phyloP scores from a whole-genome alignment of 345 rosid species.

The Passiflora organensis region DNA sequence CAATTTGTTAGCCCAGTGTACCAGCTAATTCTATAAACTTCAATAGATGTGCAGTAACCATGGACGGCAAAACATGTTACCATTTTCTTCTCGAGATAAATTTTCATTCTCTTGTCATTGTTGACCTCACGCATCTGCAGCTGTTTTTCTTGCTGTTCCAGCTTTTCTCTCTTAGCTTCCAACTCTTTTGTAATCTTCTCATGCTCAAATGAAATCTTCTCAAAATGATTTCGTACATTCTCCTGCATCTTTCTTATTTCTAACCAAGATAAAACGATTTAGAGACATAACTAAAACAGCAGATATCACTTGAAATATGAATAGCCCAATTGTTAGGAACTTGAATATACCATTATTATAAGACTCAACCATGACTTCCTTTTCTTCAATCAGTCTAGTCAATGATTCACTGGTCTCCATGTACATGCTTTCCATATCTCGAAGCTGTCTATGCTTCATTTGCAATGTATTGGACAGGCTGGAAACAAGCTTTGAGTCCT shows the following conservation, averaged over 20 bases:
- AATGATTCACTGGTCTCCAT: constrained; percentile 23
- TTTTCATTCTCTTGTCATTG: constrained; percentile 44
- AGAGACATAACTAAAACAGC: background rate
- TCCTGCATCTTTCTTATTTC: constrained; percentile 36
- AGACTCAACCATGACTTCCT: constrained; percentile 29
- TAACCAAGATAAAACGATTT: constrained; percentile 5
- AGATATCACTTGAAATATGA: no score
- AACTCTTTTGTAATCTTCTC: constrained; percentile 29
- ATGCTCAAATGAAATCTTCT: constrained; percentile 42
- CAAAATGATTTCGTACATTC: constrained; percentile 25
- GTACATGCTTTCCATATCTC: constrained; percentile 41
- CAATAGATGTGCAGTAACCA: no score
- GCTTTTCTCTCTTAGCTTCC: constrained; percentile 26
- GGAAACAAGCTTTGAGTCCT: constrained; percentile 30
- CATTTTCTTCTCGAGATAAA: constrained; percentile 40
- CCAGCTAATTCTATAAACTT: no score
- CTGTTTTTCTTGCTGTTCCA: constrained; percentile 40
- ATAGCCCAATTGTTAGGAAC: no score
- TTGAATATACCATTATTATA: constrained; percentile 27
- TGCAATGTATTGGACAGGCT: constrained; percentile 39
- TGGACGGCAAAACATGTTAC: constrained; percentile 32
- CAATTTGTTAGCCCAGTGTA: no score
- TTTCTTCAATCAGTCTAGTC: constrained; percentile 23
- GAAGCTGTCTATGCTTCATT: constrained; percentile 26
- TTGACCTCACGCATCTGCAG: constrained; percentile 38